Percentiles rank a stretch among this genome's conserved stretches.
Evolutionary conservation across 1,284 basidiomycete genomes (phyloP).

Genomic region (Trametes versicolor): DNA sequence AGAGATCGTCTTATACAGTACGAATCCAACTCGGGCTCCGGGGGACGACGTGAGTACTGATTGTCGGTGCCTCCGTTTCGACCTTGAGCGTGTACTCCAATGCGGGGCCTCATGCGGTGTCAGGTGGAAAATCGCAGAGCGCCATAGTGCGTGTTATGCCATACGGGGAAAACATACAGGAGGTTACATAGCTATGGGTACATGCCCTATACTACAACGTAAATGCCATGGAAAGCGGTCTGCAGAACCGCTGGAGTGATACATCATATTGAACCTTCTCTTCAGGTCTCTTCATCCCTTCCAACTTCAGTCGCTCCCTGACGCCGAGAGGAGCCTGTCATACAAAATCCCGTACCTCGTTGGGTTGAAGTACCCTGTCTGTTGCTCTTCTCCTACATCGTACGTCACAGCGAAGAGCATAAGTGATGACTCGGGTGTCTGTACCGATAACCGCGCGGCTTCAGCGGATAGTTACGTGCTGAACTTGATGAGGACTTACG

Average conservation of each 20-base stretch:
- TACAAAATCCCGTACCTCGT: constrained; percentile 14
- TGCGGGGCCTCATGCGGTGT: too few relatives aligned
- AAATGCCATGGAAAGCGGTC: too few relatives aligned
- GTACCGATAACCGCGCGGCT: background rate
- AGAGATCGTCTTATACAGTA: too few relatives aligned
- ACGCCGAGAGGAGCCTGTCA: constrained; percentile 6
- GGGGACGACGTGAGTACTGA: too few relatives aligned
- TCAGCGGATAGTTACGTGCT: background rate
- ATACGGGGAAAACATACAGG: too few relatives aligned
- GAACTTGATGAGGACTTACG: background rate
- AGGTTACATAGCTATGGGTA: too few relatives aligned
- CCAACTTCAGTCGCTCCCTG: background rate
- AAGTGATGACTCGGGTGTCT: background rate
- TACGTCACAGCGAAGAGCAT: constrained; percentile 4
- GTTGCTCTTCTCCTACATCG: background rate
- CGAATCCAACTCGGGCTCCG: too few relatives aligned
- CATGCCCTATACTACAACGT: too few relatives aligned
- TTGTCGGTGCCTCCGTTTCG: too few relatives aligned
- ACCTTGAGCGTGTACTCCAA: too few relatives aligned
- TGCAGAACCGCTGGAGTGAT: background rate
- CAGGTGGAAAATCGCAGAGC: too few relatives aligned
- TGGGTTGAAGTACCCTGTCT: constrained; percentile 10
- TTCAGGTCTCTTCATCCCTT: background rate
- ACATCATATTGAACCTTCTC: background rate
- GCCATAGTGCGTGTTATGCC: too few relatives aligned